A percentile compares a stretch with the other conserved stretches of the same genome.
phyloP scores from a whole-genome alignment of 345 rosid species.

The Camelina sativa region DNA sequence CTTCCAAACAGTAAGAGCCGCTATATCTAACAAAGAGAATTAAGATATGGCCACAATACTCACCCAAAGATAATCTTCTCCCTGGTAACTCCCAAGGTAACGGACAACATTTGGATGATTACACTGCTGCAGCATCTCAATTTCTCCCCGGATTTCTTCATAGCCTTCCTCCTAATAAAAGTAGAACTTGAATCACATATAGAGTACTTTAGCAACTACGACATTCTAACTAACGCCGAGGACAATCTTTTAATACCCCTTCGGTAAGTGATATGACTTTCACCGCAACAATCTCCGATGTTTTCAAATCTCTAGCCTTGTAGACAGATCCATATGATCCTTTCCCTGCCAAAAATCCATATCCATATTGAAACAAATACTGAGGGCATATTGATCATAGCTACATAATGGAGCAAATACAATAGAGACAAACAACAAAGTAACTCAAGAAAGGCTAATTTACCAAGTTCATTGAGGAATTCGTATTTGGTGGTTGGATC shows the following conservation, averaged over 20 bases:
- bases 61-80: conserved; percentile 99
- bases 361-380: conserved; percentile 9
- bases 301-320: conserved; percentile 91
- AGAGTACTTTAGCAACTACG: background rate
- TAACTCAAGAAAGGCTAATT: conserved; percentile 12
- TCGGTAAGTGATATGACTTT: conserved; percentile 92
- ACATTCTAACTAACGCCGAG: conserved; percentile 19
- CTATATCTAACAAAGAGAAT: conserved; percentile 8
- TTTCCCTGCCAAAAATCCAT: conserved; percentile 67
- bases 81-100: conserved; percentile 96
- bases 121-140: conserved; percentile 99
- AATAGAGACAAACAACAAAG: background rate
- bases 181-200: conserved; percentile 24
- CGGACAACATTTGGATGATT: conserved; percentile 96
- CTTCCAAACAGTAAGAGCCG: conserved; percentile 22
- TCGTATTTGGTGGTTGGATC: conserved; percentile 97
- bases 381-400: background rate
- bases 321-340: conserved; percentile 98
- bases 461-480: conserved; percentile 93
- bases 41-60: conserved; percentile 37
- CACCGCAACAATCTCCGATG: conserved; percentile 96
- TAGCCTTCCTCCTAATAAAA: conserved; percentile 90
- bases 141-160: conserved; percentile 98
- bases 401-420: conserved; percentile 12
- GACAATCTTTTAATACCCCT: conserved; percentile 64